These are phyloP conservation scores for Scopulariopsis brevicaulis DNA, from an alignment of 2,329 filamentous ascomycete species.

Conservation along the genomic window DNA sequence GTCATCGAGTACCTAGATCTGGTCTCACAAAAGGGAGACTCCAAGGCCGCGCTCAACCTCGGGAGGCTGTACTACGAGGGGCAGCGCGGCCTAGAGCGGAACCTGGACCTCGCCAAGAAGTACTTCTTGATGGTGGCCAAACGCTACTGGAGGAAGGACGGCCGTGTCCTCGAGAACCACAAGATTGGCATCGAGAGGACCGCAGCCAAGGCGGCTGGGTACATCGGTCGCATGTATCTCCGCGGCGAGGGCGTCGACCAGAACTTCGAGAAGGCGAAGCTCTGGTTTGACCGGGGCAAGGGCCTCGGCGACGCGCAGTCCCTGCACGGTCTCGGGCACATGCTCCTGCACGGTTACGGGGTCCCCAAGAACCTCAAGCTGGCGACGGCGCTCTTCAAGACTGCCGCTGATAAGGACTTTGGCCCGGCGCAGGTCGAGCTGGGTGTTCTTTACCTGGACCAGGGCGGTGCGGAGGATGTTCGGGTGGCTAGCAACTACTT, in stretches of 20 bases:
- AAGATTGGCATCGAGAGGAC: slow-evolving; percentile 63
- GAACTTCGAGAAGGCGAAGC: slow-evolving; percentile 62
- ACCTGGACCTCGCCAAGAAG: slow-evolving; percentile 61
- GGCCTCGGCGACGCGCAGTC: slow-evolving; percentile 69
- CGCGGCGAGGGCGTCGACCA: slow-evolving; percentile 77
- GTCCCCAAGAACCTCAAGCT: slow-evolving; percentile 56
- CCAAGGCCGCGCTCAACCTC: slow-evolving; percentile 76
- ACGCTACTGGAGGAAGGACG: slow-evolving; percentile 71
- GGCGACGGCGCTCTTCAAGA: slow-evolving; percentile 66
- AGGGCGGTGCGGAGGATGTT: slow-evolving; percentile 61
- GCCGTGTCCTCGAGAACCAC: slow-evolving; percentile 59
- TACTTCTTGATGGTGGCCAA: slow-evolving; percentile 74
- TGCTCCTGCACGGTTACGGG: slow-evolving; percentile 71
- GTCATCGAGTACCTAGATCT: slow-evolving; percentile 90
- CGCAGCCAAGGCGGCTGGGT: slow-evolving; percentile 75
- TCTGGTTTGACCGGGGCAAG: slow-evolving; percentile 76
- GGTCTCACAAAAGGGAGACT: slow-evolving; percentile 80
- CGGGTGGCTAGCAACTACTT: slow-evolving; percentile 74
- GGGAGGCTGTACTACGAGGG: slow-evolving; percentile 86
- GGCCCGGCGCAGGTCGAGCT: slow-evolving; percentile 72
- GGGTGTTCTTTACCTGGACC: slow-evolving; percentile 76
- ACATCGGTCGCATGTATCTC: slow-evolving; percentile 79
- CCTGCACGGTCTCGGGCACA: slow-evolving; percentile 73
- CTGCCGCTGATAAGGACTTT: slow-evolving; percentile 72
- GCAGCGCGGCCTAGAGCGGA: slow-evolving; percentile 59